phyloP scores from a whole-genome alignment of 169 alveolate genomes.

The Blepharisma undulans region DNA sequence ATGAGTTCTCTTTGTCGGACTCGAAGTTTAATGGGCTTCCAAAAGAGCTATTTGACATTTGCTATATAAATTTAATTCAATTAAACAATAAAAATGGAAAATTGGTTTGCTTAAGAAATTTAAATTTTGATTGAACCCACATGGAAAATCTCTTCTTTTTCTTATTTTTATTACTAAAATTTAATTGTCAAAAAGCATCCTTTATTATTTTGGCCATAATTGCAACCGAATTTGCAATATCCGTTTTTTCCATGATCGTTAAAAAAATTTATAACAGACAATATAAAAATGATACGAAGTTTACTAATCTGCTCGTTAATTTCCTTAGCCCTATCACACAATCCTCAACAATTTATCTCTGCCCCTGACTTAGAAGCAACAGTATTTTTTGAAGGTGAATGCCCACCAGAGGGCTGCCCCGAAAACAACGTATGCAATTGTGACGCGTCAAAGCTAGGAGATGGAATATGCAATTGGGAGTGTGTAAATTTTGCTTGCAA shows the following conservation, averaged over 20 bases:
- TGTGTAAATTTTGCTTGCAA: background rate
- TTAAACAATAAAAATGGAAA: background rate
- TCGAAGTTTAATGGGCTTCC: background rate
- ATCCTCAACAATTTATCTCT: background rate
- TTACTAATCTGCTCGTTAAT: background rate
- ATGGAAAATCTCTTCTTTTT: background rate
- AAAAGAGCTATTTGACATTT: background rate
- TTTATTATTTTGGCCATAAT: background rate
- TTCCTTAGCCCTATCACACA: background rate
- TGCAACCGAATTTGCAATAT: background rate
- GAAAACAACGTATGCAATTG: background rate
- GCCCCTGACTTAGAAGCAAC: background rate
- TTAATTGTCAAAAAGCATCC: background rate
- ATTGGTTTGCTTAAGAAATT: background rate
- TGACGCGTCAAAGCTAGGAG: background rate
- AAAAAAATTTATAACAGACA: background rate
- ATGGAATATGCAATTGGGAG: constrained; percentile 17
- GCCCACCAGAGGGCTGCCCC: background rate
- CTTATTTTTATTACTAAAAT: background rate
- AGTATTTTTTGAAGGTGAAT: background rate
- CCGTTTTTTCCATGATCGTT: background rate
- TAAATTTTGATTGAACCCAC: background rate
- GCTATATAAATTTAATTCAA: background rate
- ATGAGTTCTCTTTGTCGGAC: background rate
- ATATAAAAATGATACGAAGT: background rate